Evolutionary conservation across 129 eudicot genomes (phyloP).

Genomic region (Sambucus nigra): DNA sequence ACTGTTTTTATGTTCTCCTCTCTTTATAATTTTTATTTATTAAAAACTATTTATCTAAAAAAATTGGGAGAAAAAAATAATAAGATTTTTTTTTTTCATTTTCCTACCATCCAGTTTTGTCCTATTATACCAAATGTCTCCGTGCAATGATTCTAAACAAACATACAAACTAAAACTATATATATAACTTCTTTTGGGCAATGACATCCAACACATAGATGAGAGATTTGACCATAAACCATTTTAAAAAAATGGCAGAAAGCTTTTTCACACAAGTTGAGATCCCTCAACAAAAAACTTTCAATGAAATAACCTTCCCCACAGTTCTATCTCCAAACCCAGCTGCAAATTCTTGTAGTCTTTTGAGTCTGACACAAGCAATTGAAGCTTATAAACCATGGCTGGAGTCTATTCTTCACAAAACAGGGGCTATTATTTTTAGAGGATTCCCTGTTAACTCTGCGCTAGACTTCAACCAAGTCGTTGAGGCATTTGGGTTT

Average conservation of each 20-base stretch:
- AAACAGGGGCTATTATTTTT: constrained; percentile 61
- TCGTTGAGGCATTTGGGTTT: constrained; percentile 84
- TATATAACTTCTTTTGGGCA: too few relatives aligned
- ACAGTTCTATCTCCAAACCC: constrained; percentile 42
- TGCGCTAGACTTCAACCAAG: constrained; percentile 76
- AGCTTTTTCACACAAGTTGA: constrained; percentile 25
- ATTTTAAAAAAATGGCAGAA: constrained; percentile 26
- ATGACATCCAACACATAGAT: too few relatives aligned
- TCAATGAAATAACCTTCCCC: constrained; percentile 29
- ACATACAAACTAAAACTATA: too few relatives aligned
- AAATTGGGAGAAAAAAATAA: too few relatives aligned
- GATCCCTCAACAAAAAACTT: constrained; percentile 45
- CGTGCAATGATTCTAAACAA: too few relatives aligned
- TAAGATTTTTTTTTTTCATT: too few relatives aligned
- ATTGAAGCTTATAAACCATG: constrained; percentile 47
- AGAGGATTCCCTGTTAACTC: constrained; percentile 47
- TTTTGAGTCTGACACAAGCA: constrained; percentile 14
- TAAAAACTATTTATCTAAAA: too few relatives aligned
- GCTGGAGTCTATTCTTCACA: constrained; percentile 41
- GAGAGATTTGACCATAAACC: too few relatives aligned
- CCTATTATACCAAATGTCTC: too few relatives aligned
- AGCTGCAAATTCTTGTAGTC: background rate
- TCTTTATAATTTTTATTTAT: too few relatives aligned
- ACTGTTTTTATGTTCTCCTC: too few relatives aligned
- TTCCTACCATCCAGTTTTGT: too few relatives aligned